Evolutionary conservation across 495 filamentous ascomycete species (phyloP), one percentile per base, ranked within the genome.

Genomic region (Lasiosphaeris hirsuta): DNA sequence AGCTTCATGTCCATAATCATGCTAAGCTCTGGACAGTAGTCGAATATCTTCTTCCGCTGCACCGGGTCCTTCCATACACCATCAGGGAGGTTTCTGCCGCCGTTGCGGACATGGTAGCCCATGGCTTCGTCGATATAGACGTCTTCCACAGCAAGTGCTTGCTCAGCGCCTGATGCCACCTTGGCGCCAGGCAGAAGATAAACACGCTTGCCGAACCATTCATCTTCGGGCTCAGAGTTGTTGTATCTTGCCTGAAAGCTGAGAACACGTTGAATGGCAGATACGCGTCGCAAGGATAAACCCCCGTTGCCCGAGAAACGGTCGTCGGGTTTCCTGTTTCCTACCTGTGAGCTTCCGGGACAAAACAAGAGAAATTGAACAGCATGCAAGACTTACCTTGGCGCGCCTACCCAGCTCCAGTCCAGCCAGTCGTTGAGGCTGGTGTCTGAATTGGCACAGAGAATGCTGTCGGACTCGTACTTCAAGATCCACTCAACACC

Each of bases 1-100:
- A 81, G 60, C 60, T 73, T 78, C 77, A 80, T 80, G 8, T 69
- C 64, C 73, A 80, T 69, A 40, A 79, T 76, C 68, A 80, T 64
- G 50, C 66, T 72, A 2, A 81, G 64, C 59, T 81, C 78, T 10
- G 78, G 78, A 52, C 78, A 80, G 61, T 80, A 80, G 6, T 69
- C 63, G 54, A 77, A 76, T 1, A 78, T 78, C 36, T 61, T 54
- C 60, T 75, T 70, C 14, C 78, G 58, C 38, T 69, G 63, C 10
- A 19, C 42, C 0, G 54, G 65, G 43, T 76, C 61, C 40, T 65
- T 65, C 78, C 78, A 81, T 6, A 80, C 74, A 10, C 46, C 63
- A 18, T 67, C 68, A 10, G 68, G 33, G 9, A 80, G 59, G 10
- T 60, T 51, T 2, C 34, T 38, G 15, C 74, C 76, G 1, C 74